A percentile compares a stretch with the other conserved stretches of the same genome.
Evolutionary conservation across 805 yeast species (phyloP).

Genomic region (Wickerhamomyces rabaulensis): DNA sequence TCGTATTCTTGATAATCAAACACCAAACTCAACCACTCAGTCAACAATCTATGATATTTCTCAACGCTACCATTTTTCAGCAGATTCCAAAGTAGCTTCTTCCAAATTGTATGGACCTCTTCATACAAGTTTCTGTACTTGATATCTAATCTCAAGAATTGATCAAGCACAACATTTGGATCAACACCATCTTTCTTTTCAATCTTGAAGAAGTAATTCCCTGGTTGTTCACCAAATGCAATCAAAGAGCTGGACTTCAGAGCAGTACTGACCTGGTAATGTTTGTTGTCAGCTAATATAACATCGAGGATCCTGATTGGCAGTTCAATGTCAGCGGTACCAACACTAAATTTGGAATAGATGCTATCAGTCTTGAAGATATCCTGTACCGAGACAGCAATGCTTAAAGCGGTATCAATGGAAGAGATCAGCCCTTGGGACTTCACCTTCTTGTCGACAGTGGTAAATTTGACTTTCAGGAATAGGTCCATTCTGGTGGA

Average conservation of each 20-base stretch:
- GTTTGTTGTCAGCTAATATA: constrained; percentile 30
- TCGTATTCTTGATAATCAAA: constrained; percentile 8
- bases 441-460: constrained; percentile 1
- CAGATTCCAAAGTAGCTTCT: constrained; percentile 10
- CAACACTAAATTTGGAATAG: constrained; percentile 65
- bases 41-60: constrained; percentile 1
- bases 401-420: constrained; percentile 49
- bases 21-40: neutral
- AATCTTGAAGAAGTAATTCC: constrained; percentile 55
- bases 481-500: constrained; percentile 6
- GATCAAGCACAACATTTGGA: constrained; percentile 21
- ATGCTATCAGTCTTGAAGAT: constrained; percentile 53
- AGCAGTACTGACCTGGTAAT: constrained; percentile 29
- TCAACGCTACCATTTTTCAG: constrained; percentile 3
- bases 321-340: constrained; percentile 42
- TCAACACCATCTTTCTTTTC: constrained; percentile 20
- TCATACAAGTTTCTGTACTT: constrained; percentile 40
- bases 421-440: constrained; percentile 19
- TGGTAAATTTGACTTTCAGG: constrained; percentile 9
- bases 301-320: constrained; percentile 54
- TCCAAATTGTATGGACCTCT: constrained; percentile 35
- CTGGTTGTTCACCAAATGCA: constrained; percentile 69
- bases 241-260: constrained; percentile 30
- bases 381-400: constrained; percentile 80
- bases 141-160: constrained; percentile 37